Percentiles rank a stretch among this genome's conserved stretches.
Evolutionary conservation across 257 asterid genomes (phyloP).

Genomic region (Capsicum chinense): DNA sequence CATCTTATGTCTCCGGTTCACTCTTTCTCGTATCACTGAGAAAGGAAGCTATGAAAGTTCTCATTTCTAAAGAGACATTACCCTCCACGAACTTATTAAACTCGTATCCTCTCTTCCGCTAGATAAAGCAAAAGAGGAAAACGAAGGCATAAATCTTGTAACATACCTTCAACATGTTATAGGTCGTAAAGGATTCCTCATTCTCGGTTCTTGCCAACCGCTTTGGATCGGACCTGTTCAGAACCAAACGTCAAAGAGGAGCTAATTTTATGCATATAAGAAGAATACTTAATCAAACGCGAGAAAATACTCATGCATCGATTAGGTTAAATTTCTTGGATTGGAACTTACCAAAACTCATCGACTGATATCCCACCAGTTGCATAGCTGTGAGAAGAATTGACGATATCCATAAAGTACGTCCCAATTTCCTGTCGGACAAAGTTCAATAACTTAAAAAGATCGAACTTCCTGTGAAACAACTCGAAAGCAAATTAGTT

Average conservation of each 20-base stretch:
- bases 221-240: slow-evolving; percentile 71
- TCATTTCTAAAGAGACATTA: neutral
- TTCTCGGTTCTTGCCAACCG: slow-evolving; percentile 73
- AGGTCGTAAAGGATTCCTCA: slow-evolving; percentile 92
- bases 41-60: neutral
- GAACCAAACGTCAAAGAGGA: neutral
- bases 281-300: neutral
- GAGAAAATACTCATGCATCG: neutral
- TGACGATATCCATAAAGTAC: slow-evolving; percentile 77
- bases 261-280: neutral
- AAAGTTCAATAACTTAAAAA: slow-evolving; percentile 11
- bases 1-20: neutral
- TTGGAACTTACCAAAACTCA: slow-evolving; percentile 69
- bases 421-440: slow-evolving; percentile 72
- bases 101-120: too few relatives aligned
- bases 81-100: neutral
- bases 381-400: slow-evolving; percentile 88
- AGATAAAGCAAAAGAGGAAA: neutral
- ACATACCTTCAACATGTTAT: slow-evolving; percentile 89
- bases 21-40: neutral
- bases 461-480: neutral
- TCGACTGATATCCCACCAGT: slow-evolving; percentile 88
- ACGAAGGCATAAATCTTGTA: neutral
- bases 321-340: neutral
- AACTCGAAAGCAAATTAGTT: neutral